Conservation (phyloP, 257 asterid species). For the Solanum virginianum region DNA sequence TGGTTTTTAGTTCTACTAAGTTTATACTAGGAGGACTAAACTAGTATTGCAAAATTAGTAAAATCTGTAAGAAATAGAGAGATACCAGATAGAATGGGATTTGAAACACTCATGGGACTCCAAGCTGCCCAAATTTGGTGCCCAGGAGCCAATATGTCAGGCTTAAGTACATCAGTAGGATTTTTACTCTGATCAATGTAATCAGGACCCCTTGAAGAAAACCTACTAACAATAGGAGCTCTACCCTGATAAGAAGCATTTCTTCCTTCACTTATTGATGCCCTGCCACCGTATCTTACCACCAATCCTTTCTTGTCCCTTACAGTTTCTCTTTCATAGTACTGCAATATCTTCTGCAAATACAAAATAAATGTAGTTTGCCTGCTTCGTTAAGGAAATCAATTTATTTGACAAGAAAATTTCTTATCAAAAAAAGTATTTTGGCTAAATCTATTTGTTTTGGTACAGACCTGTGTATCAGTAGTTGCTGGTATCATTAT, state of each 20-base stretch:
- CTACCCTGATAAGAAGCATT: constrained; percentile 48
- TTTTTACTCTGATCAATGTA: constrained; percentile 35
- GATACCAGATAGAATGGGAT: constrained; percentile 62
- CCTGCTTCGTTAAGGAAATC: background rate
- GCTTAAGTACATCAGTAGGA: constrained; percentile 82
- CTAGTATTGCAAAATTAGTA: background rate
- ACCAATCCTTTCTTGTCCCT: constrained; percentile 40
- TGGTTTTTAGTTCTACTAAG: background rate
- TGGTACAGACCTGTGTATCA: constrained; percentile 43
- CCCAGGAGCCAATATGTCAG: constrained; percentile 89
- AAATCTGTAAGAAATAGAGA: background rate
- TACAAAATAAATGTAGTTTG: background rate
- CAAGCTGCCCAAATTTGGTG: constrained; percentile 98
- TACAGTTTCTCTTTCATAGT: constrained; percentile 46
- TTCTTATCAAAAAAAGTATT: background rate
- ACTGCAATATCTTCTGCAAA: constrained; percentile 39
- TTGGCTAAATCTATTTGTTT: background rate
- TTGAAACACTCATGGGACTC: constrained; percentile 77
- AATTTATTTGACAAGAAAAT: background rate
- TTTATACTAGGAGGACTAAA: background rate
- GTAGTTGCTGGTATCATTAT: constrained; percentile 57
- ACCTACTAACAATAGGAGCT: constrained; percentile 78
- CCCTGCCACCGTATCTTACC: constrained; percentile 44
- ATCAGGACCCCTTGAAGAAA: constrained; percentile 92
- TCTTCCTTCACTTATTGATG: constrained; percentile 82